Percentiles rank a stretch among this genome's conserved stretches.
Evolutionary conservation across 306 rosid genomes (phyloP).

Genomic region (Myrica gale): DNA sequence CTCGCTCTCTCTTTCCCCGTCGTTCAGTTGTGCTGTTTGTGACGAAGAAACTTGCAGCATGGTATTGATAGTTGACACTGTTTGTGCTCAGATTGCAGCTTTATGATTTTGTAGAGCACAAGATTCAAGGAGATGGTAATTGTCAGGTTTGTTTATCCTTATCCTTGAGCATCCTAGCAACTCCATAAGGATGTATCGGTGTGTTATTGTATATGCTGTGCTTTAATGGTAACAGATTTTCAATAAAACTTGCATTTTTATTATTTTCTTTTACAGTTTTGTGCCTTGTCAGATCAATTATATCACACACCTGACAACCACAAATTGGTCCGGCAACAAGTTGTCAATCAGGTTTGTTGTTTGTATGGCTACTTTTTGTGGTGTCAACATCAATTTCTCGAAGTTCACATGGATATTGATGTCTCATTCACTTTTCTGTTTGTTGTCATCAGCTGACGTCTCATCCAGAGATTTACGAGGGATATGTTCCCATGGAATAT

Average conservation of each 20-base stretch:
- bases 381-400: constrained; percentile 16
- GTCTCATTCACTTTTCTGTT: constrained; percentile 21
- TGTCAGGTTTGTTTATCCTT: constrained; percentile 64
- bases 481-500: constrained; percentile 86
- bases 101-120: constrained; percentile 61
- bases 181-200: constrained; percentile 14
- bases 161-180: constrained; percentile 1
- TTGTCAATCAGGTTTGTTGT: constrained; percentile 66
- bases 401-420: constrained; percentile 30
- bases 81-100: constrained; percentile 56
- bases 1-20: constrained; percentile 12
- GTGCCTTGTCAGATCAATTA: constrained; percentile 81
- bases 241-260: not conserved
- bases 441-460: constrained; percentile 58
- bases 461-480: constrained; percentile 74
- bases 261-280: constrained; percentile 50
- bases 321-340: constrained; percentile 52
- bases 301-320: constrained; percentile 64
- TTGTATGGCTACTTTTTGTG: constrained; percentile 13
- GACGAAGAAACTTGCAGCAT: constrained; percentile 4
- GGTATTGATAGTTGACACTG: constrained; percentile 11
- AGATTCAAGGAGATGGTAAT: constrained; percentile 85
- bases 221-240: constrained; percentile 2
- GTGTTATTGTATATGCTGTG: constrained; percentile 1
- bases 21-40: constrained; percentile 4